These are phyloP conservation scores for Phylloporus arenicola DNA, from an alignment of 768 basidiomycete genomes.

Conservation along the genomic window DNA sequence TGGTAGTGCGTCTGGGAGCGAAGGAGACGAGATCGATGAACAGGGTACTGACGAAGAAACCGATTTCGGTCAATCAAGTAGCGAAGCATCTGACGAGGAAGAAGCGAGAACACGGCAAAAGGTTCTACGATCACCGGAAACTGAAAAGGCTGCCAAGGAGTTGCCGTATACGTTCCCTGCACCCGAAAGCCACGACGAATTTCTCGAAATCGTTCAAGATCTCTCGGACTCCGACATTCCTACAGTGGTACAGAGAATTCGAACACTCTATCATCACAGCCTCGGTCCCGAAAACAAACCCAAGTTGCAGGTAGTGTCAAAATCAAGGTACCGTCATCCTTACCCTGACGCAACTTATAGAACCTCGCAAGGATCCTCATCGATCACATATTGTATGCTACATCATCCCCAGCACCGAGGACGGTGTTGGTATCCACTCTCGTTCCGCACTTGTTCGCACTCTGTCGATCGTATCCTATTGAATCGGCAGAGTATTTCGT, in stretches of 20 bases:
- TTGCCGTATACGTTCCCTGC: constrained; percentile 93
- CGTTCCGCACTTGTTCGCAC: constrained; percentile 70
- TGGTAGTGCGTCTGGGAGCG: constrained; percentile 34
- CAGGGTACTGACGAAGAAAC: constrained; percentile 28
- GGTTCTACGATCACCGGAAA: constrained; percentile 31
- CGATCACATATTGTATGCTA: constrained; percentile 79
- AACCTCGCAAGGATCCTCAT: constrained; percentile 70
- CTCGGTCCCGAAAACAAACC: constrained; percentile 87
- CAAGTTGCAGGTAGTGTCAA: constrained; percentile 71
- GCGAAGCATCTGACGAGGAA: constrained; percentile 31
- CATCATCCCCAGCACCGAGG: constrained; percentile 56
- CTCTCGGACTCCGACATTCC: constrained; percentile 69
- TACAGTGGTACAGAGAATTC: constrained; percentile 83
- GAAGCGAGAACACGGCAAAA: constrained; percentile 32
- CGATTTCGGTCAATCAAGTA: constrained; percentile 31
- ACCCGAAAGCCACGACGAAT: constrained; percentile 80
- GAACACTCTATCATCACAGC: constrained; percentile 87
- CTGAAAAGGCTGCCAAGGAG: constrained; percentile 41
- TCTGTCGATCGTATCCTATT: constrained; percentile 78
- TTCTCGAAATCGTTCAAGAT: constrained; percentile 74
- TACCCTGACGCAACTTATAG: constrained; percentile 35
- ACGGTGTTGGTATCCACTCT: constrained; percentile 59
- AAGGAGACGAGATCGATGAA: constrained; percentile 31
- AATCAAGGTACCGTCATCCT: not conserved
- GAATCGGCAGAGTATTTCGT: constrained; percentile 74